These are phyloP conservation scores for Heliophila coronopifolia DNA, from an alignment of 441 rosid species.

Conservation along the genomic window DNA sequence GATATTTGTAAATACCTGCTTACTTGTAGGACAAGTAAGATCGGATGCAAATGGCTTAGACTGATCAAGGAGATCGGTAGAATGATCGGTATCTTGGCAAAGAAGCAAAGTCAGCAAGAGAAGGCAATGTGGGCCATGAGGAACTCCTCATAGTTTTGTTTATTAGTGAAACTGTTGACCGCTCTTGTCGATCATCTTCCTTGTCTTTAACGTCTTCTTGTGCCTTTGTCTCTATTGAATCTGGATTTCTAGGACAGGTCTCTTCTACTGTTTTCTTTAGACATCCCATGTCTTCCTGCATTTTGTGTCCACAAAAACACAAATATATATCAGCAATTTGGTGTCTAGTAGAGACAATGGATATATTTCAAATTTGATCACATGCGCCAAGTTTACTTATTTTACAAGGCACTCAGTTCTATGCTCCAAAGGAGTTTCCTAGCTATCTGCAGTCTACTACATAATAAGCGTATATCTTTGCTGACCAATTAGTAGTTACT, in stretches of 20 bases:
- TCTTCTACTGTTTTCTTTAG: slow-evolving; percentile 39
- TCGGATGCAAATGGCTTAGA: slow-evolving; percentile 57
- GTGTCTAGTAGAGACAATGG: background rate
- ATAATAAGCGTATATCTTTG: background rate
- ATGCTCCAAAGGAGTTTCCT: background rate
- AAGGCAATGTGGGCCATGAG: slow-evolving; percentile 63
- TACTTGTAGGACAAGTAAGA: slow-evolving; percentile 24
- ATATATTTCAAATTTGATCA: background rate
- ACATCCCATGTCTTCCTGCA: slow-evolving; percentile 49
- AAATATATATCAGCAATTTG: slow-evolving; percentile 11
- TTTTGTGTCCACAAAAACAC: slow-evolving; percentile 4
- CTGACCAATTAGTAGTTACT: background rate
- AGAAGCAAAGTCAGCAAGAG: slow-evolving; percentile 18
- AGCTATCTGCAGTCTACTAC: no score
- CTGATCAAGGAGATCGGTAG: slow-evolving; percentile 32
- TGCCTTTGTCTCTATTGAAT: slow-evolving; percentile 17
- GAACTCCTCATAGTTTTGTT: slow-evolving; percentile 63
- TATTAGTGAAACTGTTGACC: slow-evolving; percentile 43
- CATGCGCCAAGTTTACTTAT: background rate
- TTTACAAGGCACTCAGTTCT: background rate
- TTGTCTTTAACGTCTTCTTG: background rate
- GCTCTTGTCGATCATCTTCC: slow-evolving; percentile 22
- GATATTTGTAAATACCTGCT: slow-evolving; percentile 9
- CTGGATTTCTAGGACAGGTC: slow-evolving; percentile 30
- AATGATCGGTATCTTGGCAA: slow-evolving; percentile 16